Base-by-base conservation (phyloP, 768 basidiomycete species). In the Russula sp. region DNA sequence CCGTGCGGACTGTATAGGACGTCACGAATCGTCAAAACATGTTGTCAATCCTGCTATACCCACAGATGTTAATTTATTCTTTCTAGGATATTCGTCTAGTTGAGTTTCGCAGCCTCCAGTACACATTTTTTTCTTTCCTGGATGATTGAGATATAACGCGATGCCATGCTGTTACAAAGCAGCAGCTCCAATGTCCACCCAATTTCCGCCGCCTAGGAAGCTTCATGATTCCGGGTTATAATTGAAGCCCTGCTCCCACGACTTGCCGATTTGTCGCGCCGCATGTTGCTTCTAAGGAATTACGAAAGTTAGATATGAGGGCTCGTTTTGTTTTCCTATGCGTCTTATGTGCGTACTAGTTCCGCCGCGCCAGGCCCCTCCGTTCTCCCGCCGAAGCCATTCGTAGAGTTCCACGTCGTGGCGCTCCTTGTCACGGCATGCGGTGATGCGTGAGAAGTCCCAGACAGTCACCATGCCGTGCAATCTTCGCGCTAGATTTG, bases 1-100 rank as follows among this genome's bases (percentile, higher is more conserved):
- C 84, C 34, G 75, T 86, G 64, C 82, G 83, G 73, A 82, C 79
- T 59, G 73, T 73, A 62, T 75, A 72, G 26, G 61, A n/a, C 28
- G 49, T 57, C 36, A 48, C 44, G 40, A 49, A 42, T 58, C 44
- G 24, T n/a, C 65, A 20, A 48, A 58, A 48, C 22, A 26, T 44
- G 58, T 18, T 52, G 46, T 38, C 56, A 58, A 49, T 56, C 20
- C 49, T 54, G 49, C 49, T 61, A 66, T 68, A 66, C 67, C 65
- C 61, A 49, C 64, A 56, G 34, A 49, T 63, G 24, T 36, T 66
- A 59, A 66, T 55, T 65, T 65, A 65, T 61, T 26, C 32, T 49
- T 53, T 44, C 53, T 46, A 57, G 59, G 40, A 56, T 42, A 61
- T 57, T 18, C 49, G 16, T 55, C 48, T n/a, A 55, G 32, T 34